A percentile compares a stretch with the other conserved stretches of the same genome.
Evolutionary conservation across 2,329 filamentous ascomycete genomes (phyloP).

Genomic region (Sarocladium brachiariae): DNA sequence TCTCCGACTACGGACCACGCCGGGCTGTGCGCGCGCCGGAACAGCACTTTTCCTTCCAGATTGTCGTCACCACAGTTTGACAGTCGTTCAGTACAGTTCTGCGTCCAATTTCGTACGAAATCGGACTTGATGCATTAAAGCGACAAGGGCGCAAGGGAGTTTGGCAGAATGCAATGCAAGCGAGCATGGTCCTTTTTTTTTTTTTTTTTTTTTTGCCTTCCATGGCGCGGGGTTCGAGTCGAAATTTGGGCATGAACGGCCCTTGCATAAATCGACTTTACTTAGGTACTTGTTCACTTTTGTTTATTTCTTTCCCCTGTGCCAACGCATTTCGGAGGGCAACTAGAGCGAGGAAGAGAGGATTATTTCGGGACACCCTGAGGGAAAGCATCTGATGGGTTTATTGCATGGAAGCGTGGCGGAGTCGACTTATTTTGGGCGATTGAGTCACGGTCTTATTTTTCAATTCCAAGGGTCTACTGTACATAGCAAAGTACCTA

Average conservation of each 20-base stretch:
- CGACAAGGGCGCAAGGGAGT: conserved; percentile 7
- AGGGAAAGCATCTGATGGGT: conserved; percentile 3
- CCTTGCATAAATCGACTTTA: neutral
- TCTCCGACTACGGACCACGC: conserved; percentile 6
- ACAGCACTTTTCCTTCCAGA: too few relatives aligned
- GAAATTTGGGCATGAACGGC: conserved; percentile 1
- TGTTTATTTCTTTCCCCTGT: neutral
- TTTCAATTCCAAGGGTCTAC: too few relatives aligned
- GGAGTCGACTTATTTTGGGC: neutral
- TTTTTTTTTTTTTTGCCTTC: too few relatives aligned
- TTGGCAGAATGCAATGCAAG: neutral
- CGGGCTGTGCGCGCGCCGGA: too few relatives aligned
- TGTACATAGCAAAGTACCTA: neutral
- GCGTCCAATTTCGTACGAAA: neutral
- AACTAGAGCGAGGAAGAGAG: neutral
- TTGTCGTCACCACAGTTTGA: neutral
- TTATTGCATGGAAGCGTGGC: neutral
- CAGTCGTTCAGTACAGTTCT: too few relatives aligned
- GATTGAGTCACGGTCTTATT: too few relatives aligned
- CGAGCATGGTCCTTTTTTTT: neutral
- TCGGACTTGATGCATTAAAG: neutral
- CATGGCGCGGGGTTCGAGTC: too few relatives aligned
- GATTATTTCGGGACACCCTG: conserved; percentile 5
- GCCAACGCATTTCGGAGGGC: neutral
- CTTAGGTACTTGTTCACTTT: too few relatives aligned